Conservation (phyloP, 1,284 basidiomycete genomes). For the Earliella scabrosa region DNA sequence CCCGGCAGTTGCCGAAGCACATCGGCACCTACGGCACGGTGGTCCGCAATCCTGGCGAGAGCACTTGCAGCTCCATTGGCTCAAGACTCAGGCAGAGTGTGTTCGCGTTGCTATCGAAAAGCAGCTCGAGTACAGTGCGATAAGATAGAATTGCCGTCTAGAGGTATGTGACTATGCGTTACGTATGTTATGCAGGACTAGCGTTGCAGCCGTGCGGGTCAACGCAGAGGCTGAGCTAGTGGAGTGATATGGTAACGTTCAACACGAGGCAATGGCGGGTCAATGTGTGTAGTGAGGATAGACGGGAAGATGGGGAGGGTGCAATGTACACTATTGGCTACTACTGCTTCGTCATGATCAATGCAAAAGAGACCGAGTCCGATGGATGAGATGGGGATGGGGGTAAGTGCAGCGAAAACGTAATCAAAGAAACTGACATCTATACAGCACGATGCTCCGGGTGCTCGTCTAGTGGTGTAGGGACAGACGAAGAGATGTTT, state of each 20-base stretch:
- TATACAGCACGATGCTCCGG: conserved; percentile 11
- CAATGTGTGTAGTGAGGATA: too few relatives aligned
- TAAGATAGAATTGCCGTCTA: background rate
- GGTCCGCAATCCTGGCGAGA: too few relatives aligned
- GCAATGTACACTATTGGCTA: background rate
- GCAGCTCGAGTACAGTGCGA: too few relatives aligned
- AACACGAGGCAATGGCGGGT: background rate
- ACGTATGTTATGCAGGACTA: background rate
- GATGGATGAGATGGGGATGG: background rate
- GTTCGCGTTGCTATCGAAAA: too few relatives aligned
- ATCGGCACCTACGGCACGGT: too few relatives aligned
- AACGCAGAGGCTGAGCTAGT: background rate
- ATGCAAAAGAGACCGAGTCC: too few relatives aligned
- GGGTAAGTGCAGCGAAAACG: background rate
- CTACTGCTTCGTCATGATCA: too few relatives aligned
- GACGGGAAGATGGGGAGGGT: too few relatives aligned
- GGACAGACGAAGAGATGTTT: conserved; percentile 25
- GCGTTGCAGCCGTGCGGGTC: background rate
- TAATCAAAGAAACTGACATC: background rate
- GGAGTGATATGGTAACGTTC: background rate
- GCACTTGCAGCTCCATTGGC: too few relatives aligned
- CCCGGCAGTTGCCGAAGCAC: conserved; percentile 5
- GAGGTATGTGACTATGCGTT: background rate
- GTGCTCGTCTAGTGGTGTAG: conserved; percentile 26
- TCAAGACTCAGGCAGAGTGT: too few relatives aligned